phyloP scores from a whole-genome alignment of 768 basidiomycete genomes.

The Lactarius sp. region DNA sequence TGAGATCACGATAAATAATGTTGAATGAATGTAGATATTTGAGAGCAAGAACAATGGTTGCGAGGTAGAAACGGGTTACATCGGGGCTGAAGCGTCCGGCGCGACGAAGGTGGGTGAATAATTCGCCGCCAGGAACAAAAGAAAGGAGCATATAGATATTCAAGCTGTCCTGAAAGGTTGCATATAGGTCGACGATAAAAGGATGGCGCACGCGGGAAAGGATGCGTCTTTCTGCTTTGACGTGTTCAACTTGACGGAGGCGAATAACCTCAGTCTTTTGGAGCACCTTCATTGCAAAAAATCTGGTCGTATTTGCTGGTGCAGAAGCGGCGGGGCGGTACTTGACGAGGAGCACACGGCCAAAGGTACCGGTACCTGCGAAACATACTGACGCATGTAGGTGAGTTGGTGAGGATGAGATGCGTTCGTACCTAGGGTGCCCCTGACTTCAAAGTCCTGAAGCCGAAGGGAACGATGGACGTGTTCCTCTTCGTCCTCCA shows the following conservation, averaged over 20 bases:
- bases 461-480: conserved; percentile 55
- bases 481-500: conserved; percentile 69
- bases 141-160: conserved; percentile 99
- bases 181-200: conserved; percentile 94
- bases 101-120: conserved; percentile 93
- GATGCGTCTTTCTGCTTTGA: conserved; percentile 93
- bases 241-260: conserved; percentile 95
- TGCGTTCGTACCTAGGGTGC: conserved; percentile 56
- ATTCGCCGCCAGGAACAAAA: conserved; percentile 93
- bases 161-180: conserved; percentile 90
- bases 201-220: conserved; percentile 89
- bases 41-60: conserved; percentile 91
- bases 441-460: conserved; percentile 77
- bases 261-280: conserved; percentile 82
- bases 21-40: conserved; percentile 94
- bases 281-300: conserved; percentile 87
- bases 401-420: not conserved
- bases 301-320: conserved; percentile 46
- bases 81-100: conserved; percentile 94
- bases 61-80: conserved; percentile 96
- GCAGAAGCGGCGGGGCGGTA: conserved; percentile 47
- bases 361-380: conserved; percentile 94
- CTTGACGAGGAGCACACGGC: conserved; percentile 84
- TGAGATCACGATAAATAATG: conserved; percentile 97
- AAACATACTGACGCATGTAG: conserved; percentile 1